A percentile compares a stretch with the other conserved stretches of the same genome.
These are phyloP conservation scores for Sporisorium scitamineum DNA, from an alignment of 1,284 basidiomycete genomes.

Conservation along the genomic window DNA sequence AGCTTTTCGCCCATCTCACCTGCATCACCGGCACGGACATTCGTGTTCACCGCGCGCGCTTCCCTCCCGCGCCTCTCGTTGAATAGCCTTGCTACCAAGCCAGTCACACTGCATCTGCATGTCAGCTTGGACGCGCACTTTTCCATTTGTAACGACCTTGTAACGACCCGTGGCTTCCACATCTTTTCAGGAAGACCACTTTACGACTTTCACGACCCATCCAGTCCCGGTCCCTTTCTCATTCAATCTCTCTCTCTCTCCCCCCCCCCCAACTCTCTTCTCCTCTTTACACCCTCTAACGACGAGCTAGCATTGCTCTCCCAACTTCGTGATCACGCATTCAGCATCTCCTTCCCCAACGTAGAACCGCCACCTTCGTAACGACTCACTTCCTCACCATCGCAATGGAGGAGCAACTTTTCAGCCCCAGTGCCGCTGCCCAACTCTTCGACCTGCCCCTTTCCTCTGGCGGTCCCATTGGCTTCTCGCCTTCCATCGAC, in stretches of 20 bases:
- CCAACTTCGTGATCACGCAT: background rate
- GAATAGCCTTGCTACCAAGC: background rate
- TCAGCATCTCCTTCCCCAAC: background rate
- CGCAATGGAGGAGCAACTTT: slow-evolving; percentile 54
- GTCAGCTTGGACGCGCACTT: slow-evolving; percentile 23
- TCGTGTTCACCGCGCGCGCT: slow-evolving; percentile 21
- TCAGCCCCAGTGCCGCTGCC: slow-evolving; percentile 37
- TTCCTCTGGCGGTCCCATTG: slow-evolving; percentile 32
- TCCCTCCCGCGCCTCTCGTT: slow-evolving; percentile 12
- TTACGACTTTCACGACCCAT: slow-evolving; percentile 22
- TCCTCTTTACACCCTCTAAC: background rate
- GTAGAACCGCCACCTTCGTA: background rate
- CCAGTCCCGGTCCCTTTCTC: background rate
- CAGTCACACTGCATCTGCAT: slow-evolving; percentile 33
- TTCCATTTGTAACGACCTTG: slow-evolving; percentile 37
- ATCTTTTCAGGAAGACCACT: slow-evolving; percentile 11
- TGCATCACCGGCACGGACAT: slow-evolving; percentile 35
- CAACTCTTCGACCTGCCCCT: slow-evolving; percentile 45
- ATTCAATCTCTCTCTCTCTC: background rate
- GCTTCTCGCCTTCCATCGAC: slow-evolving; percentile 52
- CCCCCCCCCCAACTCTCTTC: too few species aligned
- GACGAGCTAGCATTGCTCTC: slow-evolving; percentile 6
- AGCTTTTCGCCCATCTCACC: slow-evolving; percentile 5
- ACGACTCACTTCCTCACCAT: slow-evolving; percentile 8
- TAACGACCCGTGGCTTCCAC: slow-evolving; percentile 37